A percentile compares a stretch with the other conserved stretches of the same genome.
phyloP scores from a whole-genome alignment of 176 grass and related monocot genomes.

The Tillandsia leiboldiana region DNA sequence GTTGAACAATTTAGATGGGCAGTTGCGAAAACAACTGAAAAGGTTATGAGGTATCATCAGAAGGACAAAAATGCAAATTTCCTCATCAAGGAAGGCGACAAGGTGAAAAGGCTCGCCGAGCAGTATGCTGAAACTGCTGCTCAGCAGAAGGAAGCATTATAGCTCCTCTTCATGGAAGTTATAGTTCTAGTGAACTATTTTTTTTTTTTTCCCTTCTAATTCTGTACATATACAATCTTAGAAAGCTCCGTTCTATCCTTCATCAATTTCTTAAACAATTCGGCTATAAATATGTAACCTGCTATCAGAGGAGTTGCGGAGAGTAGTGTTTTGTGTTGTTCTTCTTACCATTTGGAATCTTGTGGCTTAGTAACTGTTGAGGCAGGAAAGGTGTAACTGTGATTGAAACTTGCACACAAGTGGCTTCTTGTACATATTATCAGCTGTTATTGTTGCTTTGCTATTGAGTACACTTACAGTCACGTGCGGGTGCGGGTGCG shows the following conservation, averaged over 20 bases:
- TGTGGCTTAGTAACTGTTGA: not conserved
- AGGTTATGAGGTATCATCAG: constrained; percentile 68
- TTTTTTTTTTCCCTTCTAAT: not conserved
- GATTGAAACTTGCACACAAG: not conserved
- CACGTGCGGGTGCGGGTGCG: too few relatives aligned
- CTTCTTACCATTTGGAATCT: too few relatives aligned
- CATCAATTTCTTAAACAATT: not conserved
- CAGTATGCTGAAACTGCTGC: constrained; percentile 82
- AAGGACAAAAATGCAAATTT: constrained; percentile 75
- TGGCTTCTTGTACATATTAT: too few relatives aligned
- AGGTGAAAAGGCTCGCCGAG: constrained; percentile 77
- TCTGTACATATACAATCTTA: not conserved
- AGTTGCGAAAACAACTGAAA: constrained; percentile 58
- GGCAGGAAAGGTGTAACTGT: not conserved
- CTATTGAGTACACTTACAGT: too few relatives aligned
- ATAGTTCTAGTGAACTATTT: not conserved
- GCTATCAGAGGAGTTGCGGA: too few relatives aligned
- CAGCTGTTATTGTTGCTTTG: too few relatives aligned
- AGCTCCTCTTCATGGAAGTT: not conserved
- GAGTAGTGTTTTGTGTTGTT: too few relatives aligned
- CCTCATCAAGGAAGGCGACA: constrained; percentile 87
- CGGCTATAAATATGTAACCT: too few relatives aligned
- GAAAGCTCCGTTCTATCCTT: not conserved
- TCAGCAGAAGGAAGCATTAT: constrained; percentile 43
- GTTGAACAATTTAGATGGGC: constrained; percentile 73